Conservation (phyloP, 768 basidiomycete species). For the Boletales sp. region DNA sequence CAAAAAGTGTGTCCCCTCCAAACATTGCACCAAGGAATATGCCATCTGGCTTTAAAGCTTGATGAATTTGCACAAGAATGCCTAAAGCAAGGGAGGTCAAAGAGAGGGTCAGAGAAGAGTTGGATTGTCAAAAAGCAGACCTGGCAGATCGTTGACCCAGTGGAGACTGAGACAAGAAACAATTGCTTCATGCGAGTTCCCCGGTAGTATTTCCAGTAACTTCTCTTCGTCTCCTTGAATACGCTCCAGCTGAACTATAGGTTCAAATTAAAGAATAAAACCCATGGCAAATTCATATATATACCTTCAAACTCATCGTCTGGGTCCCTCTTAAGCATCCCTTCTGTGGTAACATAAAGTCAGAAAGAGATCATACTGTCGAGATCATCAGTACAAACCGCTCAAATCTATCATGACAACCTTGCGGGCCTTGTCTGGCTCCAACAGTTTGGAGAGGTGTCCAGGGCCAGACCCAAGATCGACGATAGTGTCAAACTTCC, state of each 20-base stretch:
- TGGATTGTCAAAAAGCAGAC: conserved; percentile 37
- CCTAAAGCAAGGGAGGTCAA: conserved; percentile 41
- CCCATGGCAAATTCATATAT: not conserved
- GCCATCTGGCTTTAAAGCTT: conserved; percentile 84
- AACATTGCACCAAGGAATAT: conserved; percentile 93
- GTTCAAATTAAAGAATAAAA: not conserved
- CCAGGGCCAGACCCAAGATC: conserved; percentile 92
- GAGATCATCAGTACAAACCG: conserved; percentile 43
- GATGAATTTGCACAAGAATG: conserved; percentile 79
- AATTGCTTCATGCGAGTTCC: conserved; percentile 84
- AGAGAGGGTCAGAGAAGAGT: not conserved
- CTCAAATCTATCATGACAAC: conserved; percentile 86
- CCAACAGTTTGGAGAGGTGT: conserved; percentile 83
- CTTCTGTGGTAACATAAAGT: conserved; percentile 41
- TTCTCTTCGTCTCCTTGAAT: conserved; percentile 83
- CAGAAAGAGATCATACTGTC: not conserved
- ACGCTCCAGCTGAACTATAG: conserved; percentile 71
- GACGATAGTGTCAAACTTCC: conserved; percentile 71
- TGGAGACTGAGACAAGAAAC: conserved; percentile 90
- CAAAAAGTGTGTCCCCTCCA: conserved; percentile 95
- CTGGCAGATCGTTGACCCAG: conserved; percentile 97
- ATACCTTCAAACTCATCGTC: conserved; percentile 81
- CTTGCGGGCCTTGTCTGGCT: conserved; percentile 61
- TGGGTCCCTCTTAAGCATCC: conserved; percentile 69
- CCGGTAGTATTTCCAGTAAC: conserved; percentile 59